Percentiles rank a stretch among this genome's conserved stretches.
Conservation (phyloP, 169 alveolate genomes). For the Cryptosporidium ryanae region DNA sequence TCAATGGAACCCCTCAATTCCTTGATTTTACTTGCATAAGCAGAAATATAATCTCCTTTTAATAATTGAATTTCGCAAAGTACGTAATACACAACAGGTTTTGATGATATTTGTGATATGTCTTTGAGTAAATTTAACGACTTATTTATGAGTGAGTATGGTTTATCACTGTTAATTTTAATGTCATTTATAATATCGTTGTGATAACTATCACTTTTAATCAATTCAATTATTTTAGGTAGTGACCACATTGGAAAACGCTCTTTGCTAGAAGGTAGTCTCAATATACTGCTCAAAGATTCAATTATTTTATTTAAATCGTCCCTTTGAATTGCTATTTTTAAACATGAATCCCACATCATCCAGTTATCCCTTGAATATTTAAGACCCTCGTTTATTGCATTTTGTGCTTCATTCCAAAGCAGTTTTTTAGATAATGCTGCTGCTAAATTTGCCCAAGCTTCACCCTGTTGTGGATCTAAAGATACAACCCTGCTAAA, state of each 20-base stretch:
- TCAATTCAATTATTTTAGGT: conserved; percentile 42
- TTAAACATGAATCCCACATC: conserved; percentile 88
- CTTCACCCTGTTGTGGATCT: conserved; percentile 90
- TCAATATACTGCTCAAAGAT: conserved; percentile 27
- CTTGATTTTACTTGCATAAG: conserved; percentile 48
- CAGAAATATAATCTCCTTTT: conserved; percentile 32
- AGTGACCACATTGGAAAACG: conserved; percentile 72
- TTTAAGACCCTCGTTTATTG: conserved; percentile 87
- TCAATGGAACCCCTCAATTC: conserved; percentile 67
- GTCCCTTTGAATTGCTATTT: conserved; percentile 76
- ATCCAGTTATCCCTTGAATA: conserved; percentile 88
- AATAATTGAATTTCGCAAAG: conserved; percentile 56
- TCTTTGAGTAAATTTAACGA: conserved; percentile 26
- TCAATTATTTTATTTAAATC: conserved; percentile 56
- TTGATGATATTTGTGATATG: conserved; percentile 59
- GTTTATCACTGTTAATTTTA: conserved; percentile 1
- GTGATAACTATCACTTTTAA: conserved; percentile 19
- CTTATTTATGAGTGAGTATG: conserved; percentile 42
- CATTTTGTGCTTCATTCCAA: conserved; percentile 87
- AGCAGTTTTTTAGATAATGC: conserved; percentile 84
- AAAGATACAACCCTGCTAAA: conserved; percentile 86
- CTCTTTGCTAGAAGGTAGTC: conserved; percentile 25
- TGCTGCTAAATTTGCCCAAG: conserved; percentile 94
- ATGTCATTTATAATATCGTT: neutral
- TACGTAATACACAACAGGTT: conserved; percentile 55